Conservation (phyloP, 352 stramenopile genomes). For the Phytophthora cactorum region DNA sequence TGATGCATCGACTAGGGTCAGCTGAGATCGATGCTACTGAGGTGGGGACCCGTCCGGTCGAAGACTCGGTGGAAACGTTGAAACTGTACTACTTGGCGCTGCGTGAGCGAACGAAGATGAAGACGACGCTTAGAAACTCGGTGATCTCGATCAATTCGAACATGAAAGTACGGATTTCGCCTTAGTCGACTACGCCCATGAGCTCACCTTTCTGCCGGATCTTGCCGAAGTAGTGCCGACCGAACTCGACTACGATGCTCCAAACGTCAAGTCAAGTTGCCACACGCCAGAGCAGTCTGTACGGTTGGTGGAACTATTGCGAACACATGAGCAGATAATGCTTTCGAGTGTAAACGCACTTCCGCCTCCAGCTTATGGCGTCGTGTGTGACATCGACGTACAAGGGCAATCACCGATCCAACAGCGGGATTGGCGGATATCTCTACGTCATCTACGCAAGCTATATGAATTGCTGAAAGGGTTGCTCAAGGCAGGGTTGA, state of each 20-base stretch:
- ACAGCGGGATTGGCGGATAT: background rate
- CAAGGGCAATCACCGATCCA: background rate
- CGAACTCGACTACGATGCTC: background rate
- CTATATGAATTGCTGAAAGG: background rate
- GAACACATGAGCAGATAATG: background rate
- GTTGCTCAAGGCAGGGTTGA: background rate
- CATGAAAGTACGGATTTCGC: background rate
- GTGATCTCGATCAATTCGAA: background rate
- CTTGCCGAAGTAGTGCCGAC: background rate
- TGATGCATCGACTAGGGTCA: no score
- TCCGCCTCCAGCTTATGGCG: background rate
- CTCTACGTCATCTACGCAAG: background rate
- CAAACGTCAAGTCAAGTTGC: background rate
- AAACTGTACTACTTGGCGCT: no score
- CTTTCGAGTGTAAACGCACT: background rate
- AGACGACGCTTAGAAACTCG: background rate
- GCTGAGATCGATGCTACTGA: no score
- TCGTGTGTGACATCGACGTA: conserved; percentile 1
- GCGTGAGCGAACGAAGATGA: background rate
- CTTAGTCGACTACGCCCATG: background rate
- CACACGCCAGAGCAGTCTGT: background rate
- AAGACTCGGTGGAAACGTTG: no score
- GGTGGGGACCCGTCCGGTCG: no score
- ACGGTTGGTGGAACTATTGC: background rate
- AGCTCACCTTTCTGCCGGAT: background rate